phyloP scores from a whole-genome alignment of 1,139 yeast genomes.

The Geotrichum carabidarum region DNA sequence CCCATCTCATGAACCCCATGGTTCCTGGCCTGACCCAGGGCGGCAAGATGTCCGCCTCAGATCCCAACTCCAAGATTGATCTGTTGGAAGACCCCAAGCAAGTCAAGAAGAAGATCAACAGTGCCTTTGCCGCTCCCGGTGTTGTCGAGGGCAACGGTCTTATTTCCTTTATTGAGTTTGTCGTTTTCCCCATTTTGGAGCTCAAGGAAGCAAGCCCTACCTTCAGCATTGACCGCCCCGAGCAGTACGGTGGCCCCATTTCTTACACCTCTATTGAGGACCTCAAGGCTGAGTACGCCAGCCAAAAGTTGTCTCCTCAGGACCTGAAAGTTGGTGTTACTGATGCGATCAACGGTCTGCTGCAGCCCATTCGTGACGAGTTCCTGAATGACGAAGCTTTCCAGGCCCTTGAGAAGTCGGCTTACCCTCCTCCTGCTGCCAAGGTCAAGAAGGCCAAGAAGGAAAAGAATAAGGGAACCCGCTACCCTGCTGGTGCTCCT shows the following conservation, averaged over 20 bases:
- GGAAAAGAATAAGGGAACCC: constrained; percentile 74
- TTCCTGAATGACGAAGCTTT: constrained; percentile 60
- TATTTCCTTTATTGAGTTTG: constrained; percentile 76
- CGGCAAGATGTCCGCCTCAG: constrained; percentile 97
- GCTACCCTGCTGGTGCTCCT: constrained; percentile 63
- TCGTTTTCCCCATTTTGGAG: constrained; percentile 80
- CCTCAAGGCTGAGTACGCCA: constrained; percentile 65
- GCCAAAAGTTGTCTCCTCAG: constrained; percentile 77
- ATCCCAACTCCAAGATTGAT: constrained; percentile 96
- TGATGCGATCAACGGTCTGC: constrained; percentile 69
- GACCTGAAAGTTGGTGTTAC: constrained; percentile 92
- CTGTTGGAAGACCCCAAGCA: constrained; percentile 80
- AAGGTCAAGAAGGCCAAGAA: constrained; percentile 63
- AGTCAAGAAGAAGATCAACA: constrained; percentile 83
- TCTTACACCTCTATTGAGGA: constrained; percentile 64
- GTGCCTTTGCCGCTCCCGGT: constrained; percentile 96
- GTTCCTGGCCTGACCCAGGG: constrained; percentile 97
- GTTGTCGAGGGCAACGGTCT: constrained; percentile 87
- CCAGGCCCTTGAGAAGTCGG: constrained; percentile 66
- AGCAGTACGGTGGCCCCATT: constrained; percentile 92
- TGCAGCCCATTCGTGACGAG: constrained; percentile 79
- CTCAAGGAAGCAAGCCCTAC: constrained; percentile 51
- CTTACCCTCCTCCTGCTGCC: constrained; percentile 75
- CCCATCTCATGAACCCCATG: constrained; percentile 98
- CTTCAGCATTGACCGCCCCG: constrained; percentile 84